Evolutionary conservation across 768 basidiomycete genomes (phyloP), one percentile per base, ranked within the genome.

Genomic region (Tylopilus intermedius): DNA sequence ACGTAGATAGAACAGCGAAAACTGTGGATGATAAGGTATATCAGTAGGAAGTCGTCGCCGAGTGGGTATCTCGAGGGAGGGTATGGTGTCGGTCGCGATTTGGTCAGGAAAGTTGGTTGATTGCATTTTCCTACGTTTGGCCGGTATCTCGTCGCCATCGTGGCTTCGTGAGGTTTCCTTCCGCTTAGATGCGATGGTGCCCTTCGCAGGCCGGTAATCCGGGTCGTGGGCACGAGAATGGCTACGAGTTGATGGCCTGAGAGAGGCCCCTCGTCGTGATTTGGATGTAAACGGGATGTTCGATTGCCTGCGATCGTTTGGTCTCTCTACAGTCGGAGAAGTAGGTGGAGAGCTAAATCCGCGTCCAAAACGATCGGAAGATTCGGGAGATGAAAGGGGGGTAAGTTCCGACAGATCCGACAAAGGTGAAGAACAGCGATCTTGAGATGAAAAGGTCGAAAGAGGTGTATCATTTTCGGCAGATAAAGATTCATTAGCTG

Each of bases 1-100:
- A 8, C 81, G 79, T 50, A 84, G 71, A 65, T 91, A 91, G 56
- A 88, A 79, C 18, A 83, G 76, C 38, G 82, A 68, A 60, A 83
- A 88, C 29, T 71, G 67, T 2, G 71, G 54, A 22, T 79, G 73
- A 45, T 78, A 71, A 39, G 76, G 70, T 48, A 88, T 58, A 41
- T 66, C 42, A 8, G 70, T 53, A 2, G 84, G 83, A 49, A 90
- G 76, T 8, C 72, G 74, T 50, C 88, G 79, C 18, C 59, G 71
- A 10, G 49, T 53, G 8, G 50, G 49, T 8, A 43, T 33, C 8
- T 21, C 53, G 29, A 35, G 35, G 24, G 59, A 37, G n/a, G 45
- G 11, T 46, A 43, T 14, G 45, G 42, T 13, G 10, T 54, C 44
- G 6, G 47, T 33, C 33, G 44, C 11, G 4, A 45, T 30, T 14